Conservation (phyloP, 805 yeast genomes). For the Metschnikowia matae region DNA sequence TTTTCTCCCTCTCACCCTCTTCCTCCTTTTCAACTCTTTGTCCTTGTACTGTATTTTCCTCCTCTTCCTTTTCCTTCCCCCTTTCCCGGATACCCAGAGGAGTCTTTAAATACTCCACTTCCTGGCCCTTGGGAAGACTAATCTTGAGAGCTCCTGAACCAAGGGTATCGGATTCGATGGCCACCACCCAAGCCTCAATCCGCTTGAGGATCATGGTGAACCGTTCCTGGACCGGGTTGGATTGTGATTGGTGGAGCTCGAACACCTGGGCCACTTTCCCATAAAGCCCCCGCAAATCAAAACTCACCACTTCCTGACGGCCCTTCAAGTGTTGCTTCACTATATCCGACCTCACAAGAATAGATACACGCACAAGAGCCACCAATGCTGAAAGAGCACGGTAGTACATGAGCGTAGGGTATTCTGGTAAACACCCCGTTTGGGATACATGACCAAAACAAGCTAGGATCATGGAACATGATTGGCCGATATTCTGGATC, state of each 20-base stretch:
- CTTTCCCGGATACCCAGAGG: not conserved
- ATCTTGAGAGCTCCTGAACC: constrained; percentile 14
- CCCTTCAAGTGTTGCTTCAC: constrained; percentile 3
- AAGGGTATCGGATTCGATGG: constrained; percentile 6
- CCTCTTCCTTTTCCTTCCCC: not conserved
- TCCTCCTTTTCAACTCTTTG: not conserved
- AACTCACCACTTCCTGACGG: not conserved
- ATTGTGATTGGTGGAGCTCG: not conserved
- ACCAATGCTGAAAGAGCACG: constrained; percentile 52
- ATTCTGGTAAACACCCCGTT: constrained; percentile 31
- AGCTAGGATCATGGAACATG: constrained; percentile 44
- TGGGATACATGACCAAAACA: constrained; percentile 38
- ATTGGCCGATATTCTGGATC: constrained; percentile 38
- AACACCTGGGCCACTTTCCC: constrained; percentile 4
- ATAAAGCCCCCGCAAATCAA: constrained; percentile 7
- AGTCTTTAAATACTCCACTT: constrained; percentile 20
- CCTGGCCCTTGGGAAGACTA: constrained; percentile 28
- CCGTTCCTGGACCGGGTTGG: constrained; percentile 8
- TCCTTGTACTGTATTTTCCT: not conserved
- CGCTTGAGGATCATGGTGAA: constrained; percentile 19
- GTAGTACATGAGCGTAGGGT: constrained; percentile 51
- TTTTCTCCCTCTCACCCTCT: no score
- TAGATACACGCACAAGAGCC: constrained; percentile 42
- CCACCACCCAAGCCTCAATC: constrained; percentile 20
- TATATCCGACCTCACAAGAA: constrained; percentile 37